These are phyloP conservation scores for Sisymbrium irio DNA, from an alignment of 345 rosid genomes.

Conservation along the genomic window DNA sequence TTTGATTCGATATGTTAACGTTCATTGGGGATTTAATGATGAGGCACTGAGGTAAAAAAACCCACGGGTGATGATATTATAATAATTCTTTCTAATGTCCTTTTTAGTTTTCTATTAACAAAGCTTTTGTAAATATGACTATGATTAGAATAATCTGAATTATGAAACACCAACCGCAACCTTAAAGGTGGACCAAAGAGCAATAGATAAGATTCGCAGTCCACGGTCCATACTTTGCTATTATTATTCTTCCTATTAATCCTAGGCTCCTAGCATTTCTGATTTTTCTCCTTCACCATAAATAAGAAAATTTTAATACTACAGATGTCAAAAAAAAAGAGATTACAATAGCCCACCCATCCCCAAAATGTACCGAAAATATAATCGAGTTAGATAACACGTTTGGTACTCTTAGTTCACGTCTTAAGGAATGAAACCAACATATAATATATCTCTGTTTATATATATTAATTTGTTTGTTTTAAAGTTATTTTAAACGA, in stretches of 20 bases:
- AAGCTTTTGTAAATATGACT: background rate
- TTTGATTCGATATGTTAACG: constrained; percentile 4
- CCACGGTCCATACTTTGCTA: constrained; percentile 6
- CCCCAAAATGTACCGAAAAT: background rate
- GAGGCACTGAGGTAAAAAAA: constrained; percentile 9
- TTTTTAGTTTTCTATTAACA: background rate
- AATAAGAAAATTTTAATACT: background rate
- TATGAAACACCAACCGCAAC: constrained; percentile 30
- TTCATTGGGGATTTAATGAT: constrained; percentile 8
- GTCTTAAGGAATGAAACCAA: background rate
- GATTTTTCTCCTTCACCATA: background rate
- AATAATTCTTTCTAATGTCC: background rate
- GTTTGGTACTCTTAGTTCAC: background rate
- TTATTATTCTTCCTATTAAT: background rate
- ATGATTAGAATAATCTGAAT: constrained; percentile 10
- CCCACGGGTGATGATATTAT: constrained; percentile 23
- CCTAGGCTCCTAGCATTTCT: background rate
- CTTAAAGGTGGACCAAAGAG: constrained; percentile 31
- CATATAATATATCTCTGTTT: background rate
- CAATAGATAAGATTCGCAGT: constrained; percentile 22
- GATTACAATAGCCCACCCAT: too few species aligned
- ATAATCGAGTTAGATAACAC: background rate
- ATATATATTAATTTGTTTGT: too few species aligned
- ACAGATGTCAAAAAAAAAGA: background rate
- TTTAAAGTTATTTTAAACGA: background rate